phyloP scores from a whole-genome alignment of 208 protist species.

The Crithidia fasciculata region DNA sequence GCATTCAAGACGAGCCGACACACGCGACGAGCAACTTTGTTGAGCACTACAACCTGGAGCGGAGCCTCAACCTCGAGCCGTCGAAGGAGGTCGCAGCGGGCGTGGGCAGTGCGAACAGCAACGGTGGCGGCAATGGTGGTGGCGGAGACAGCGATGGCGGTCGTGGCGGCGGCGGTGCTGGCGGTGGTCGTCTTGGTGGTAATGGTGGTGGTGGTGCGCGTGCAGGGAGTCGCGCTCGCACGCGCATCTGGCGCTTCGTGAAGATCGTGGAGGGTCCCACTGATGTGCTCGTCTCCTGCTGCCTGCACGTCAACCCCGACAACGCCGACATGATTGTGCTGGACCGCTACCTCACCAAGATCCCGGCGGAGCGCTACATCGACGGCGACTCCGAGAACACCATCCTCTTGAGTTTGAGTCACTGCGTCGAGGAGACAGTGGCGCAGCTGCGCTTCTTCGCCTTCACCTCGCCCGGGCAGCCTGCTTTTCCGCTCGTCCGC shows the following conservation, averaged over 20 bases:
- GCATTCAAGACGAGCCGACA: conserved; percentile 58
- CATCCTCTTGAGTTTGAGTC: conserved; percentile 56
- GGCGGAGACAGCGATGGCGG: background rate
- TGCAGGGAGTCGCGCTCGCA: background rate
- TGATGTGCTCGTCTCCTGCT: conserved; percentile 88
- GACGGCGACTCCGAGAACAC: conserved; percentile 70
- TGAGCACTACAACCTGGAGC: conserved; percentile 83
- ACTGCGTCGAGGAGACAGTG: conserved; percentile 54
- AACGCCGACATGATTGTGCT: conserved; percentile 40
- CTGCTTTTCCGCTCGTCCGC: conserved; percentile 30
- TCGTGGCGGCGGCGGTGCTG: too few species aligned
- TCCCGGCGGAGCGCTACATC: conserved; percentile 73
- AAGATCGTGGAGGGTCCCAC: conserved; percentile 82
- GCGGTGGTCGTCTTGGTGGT: background rate
- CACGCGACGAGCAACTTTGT: conserved; percentile 80
- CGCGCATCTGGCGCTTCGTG: conserved; percentile 68
- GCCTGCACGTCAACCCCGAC: conserved; percentile 42
- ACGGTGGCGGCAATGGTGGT: background rate
- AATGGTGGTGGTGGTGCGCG: background rate
- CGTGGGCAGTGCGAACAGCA: background rate
- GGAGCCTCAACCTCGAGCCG: conserved; percentile 28
- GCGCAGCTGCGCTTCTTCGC: conserved; percentile 61
- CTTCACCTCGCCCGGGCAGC: conserved; percentile 23
- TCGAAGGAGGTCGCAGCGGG: conserved; percentile 9
- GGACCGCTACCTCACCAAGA: conserved; percentile 72